Evolutionary conservation across 2,329 filamentous ascomycete genomes (phyloP).

Genomic region (Apiospora sp.): DNA sequence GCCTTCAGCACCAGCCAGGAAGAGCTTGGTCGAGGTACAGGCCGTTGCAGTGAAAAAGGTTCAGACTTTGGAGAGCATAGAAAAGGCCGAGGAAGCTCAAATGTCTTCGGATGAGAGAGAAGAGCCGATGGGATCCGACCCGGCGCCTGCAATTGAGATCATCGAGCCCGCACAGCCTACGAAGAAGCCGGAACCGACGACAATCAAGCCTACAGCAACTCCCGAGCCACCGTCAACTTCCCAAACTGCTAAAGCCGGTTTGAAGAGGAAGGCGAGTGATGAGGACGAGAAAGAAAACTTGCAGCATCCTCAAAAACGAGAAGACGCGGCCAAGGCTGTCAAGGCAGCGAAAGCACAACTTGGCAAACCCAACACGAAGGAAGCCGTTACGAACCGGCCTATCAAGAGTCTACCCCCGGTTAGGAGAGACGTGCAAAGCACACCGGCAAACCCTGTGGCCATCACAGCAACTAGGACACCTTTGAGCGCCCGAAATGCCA

Average conservation of each 20-base stretch:
- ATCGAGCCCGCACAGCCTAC: neutral
- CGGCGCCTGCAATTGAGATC: neutral
- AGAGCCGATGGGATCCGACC: neutral
- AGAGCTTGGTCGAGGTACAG: slow-evolving; percentile 18
- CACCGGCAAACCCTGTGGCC: slow-evolving; percentile 34
- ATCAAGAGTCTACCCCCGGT: slow-evolving; percentile 54
- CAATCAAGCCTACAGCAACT: slow-evolving; percentile 18
- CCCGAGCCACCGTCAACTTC: slow-evolving; percentile 30
- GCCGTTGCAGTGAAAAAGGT: slow-evolving; percentile 23
- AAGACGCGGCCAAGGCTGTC: neutral
- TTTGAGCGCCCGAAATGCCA: slow-evolving; percentile 65
- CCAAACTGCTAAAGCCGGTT: slow-evolving; percentile 52
- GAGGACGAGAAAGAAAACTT: slow-evolving; percentile 59
- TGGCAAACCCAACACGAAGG: slow-evolving; percentile 35
- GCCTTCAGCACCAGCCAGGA: slow-evolving; percentile 24
- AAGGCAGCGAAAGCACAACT: neutral
- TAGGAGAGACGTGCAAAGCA: slow-evolving; percentile 51
- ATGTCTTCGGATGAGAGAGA: neutral
- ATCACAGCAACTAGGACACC: slow-evolving; percentile 52
- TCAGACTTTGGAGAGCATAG: slow-evolving; percentile 21
- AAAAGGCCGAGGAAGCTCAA: neutral
- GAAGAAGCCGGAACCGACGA: slow-evolving; percentile 1
- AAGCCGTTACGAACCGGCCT: slow-evolving; percentile 45
- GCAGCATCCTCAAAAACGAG: slow-evolving; percentile 27
- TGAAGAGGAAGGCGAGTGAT: slow-evolving; percentile 66